Evolutionary conservation across 192 early-diverging fungal species (phyloP).

Genomic region (Backusella liffmaniae): DNA sequence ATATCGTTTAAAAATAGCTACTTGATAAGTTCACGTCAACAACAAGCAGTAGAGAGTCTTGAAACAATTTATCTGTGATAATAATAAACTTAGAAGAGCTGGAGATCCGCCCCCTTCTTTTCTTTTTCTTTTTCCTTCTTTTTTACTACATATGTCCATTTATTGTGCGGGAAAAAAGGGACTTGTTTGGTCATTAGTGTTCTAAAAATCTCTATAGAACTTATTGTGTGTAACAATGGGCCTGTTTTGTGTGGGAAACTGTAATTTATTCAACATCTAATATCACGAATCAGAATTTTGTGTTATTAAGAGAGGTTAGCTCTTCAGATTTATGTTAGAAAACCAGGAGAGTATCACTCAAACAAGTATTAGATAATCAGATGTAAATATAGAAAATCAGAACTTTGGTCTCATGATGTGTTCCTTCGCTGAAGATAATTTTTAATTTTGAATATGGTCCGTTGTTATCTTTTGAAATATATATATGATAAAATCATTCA

Average conservation of each 20-base stretch:
- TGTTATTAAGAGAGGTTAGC: background rate
- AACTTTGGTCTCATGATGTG: background rate
- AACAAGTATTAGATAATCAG: background rate
- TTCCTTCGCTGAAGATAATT: background rate
- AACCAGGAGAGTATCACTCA: background rate
- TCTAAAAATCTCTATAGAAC: background rate
- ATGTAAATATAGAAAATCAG: background rate
- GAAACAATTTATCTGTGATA: background rate
- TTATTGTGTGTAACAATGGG: background rate
- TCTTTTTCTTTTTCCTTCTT: background rate
- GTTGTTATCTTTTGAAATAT: background rate
- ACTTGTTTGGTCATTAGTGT: background rate
- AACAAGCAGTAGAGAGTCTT: background rate
- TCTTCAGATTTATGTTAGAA: background rate
- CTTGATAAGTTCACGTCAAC: background rate
- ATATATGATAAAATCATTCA: background rate
- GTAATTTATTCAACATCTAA: background rate
- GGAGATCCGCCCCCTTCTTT: background rate
- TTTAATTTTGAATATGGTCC: no score
- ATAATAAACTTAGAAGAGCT: background rate
- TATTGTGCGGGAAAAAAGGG: background rate
- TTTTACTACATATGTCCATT: background rate
- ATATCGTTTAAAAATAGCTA: no score
- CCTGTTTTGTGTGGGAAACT: background rate
- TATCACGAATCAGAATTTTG: background rate